These are phyloP conservation scores for Suillus americanus DNA, from an alignment of 768 basidiomycete species.

Conservation along the genomic window DNA sequence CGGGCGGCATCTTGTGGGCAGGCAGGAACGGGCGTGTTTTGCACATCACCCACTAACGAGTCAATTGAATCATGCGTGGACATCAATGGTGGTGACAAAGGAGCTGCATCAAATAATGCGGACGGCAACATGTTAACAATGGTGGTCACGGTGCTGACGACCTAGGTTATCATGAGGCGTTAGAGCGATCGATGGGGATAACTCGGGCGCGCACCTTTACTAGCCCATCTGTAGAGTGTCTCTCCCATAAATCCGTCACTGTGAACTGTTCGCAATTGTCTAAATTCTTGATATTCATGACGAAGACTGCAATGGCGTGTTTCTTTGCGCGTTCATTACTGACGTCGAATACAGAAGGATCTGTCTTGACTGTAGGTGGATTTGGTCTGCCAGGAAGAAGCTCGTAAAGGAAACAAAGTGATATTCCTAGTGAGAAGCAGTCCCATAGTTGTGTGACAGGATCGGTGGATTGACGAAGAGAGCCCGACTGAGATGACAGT, in stretches of 20 bases:
- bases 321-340: constrained; percentile 86
- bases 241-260: constrained; percentile 87
- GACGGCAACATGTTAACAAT: constrained; percentile 76
- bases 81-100: constrained; percentile 56
- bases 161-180: constrained; percentile 43
- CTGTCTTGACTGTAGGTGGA: constrained; percentile 55
- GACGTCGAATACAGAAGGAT: constrained; percentile 60
- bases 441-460: constrained; percentile 95
- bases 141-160: constrained; percentile 84
- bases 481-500: constrained; percentile 53
- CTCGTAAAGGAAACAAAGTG: constrained; percentile 96
- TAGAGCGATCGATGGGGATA: constrained; percentile 1
- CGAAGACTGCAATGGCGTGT: constrained; percentile 86
- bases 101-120: constrained; percentile 63
- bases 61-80: constrained; percentile 61
- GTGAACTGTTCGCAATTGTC: constrained; percentile 81
- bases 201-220: constrained; percentile 71
- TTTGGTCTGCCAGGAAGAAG: constrained; percentile 53
- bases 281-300: constrained; percentile 80
- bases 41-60: constrained; percentile 47
- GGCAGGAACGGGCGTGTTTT: constrained; percentile 40
- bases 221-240: constrained; percentile 89
- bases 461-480: constrained; percentile 76
- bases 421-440: constrained; percentile 87
- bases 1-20: constrained; percentile 67